These are phyloP conservation scores for Tilletia caries DNA, from an alignment of 1,284 basidiomycete species.

Conservation along the genomic window DNA sequence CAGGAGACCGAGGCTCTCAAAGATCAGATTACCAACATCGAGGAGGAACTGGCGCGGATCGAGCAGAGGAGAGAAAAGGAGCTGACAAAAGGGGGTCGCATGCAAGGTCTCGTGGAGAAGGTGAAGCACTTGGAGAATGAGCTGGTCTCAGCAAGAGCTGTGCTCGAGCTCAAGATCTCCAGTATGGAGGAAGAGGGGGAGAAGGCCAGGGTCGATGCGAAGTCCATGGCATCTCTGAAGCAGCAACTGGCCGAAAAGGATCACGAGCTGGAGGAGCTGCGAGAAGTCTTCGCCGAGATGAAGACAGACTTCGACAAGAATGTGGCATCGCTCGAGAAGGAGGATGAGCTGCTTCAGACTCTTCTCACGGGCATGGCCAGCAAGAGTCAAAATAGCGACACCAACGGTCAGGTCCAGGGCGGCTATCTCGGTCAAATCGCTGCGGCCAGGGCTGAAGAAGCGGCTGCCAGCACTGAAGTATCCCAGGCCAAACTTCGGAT, in stretches of 20 bases:
- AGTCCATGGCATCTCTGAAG: slow-evolving; percentile 56
- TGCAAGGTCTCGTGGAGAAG: slow-evolving; percentile 73
- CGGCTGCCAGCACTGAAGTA: slow-evolving; percentile 76
- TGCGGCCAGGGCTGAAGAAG: slow-evolving; percentile 72
- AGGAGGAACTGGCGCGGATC: slow-evolving; percentile 59
- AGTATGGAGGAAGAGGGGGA: slow-evolving; percentile 77
- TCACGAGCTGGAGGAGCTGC: slow-evolving; percentile 24
- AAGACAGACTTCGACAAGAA: slow-evolving; percentile 62
- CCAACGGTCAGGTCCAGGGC: slow-evolving; percentile 57
- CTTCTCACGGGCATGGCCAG: slow-evolving; percentile 84
- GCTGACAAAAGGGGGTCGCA: slow-evolving; percentile 70
- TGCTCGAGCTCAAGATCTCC: slow-evolving; percentile 76
- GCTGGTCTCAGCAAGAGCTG: slow-evolving; percentile 80
- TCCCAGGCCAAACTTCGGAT: slow-evolving; percentile 79
- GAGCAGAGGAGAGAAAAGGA: slow-evolving; percentile 61
- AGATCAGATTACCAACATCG: slow-evolving; percentile 54
- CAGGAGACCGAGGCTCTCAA: slow-evolving; percentile 51
- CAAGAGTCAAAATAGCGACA: slow-evolving; percentile 56
- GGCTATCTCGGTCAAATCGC: slow-evolving; percentile 96
- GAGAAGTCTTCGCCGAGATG: slow-evolving; percentile 52
- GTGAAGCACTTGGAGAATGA: slow-evolving; percentile 76
- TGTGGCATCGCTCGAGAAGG: slow-evolving; percentile 63
- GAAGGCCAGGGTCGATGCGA: slow-evolving; percentile 63
- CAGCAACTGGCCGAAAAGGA: slow-evolving; percentile 60
- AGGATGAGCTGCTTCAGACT: slow-evolving; percentile 92